Evolutionary conservation across 805 yeast genomes (phyloP), one percentile per base, ranked within the genome.

Genomic region (Yarrowia alimentaria): DNA sequence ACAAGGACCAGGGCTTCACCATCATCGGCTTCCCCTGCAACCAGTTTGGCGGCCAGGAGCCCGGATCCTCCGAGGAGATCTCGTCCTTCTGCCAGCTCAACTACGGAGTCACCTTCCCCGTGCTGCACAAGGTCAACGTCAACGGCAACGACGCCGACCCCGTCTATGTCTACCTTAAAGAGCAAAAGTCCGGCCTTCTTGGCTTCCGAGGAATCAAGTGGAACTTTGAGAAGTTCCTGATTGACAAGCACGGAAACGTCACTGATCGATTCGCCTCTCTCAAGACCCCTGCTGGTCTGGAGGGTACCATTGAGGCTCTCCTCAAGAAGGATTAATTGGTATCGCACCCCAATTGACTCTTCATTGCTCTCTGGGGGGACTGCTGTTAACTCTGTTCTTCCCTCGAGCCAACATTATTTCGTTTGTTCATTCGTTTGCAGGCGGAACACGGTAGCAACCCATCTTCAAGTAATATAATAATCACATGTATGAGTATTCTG

Each of bases 91-190:
- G 96, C 68, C 68, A 77, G 34, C 63, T 80, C 61, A 89, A 87
- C 72, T 93, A 81, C 65, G 96, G 96, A 51, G 97, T 91, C 32
- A 72, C 84, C 13, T 91, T 93, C 82, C 96, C 96, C 22, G 76
- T 91, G 24, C 70, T 91, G 78, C 75, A 78, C 65, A 91, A 90
- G 74, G 67, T 89, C 54, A 89, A 90, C 32, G 98, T 93, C 59
- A 93, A 91, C 66, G 99, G 99, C 47, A 68, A 74, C 55, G 69
- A 80, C 34, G 80, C 87, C 14, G 90, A 85, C 63, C 87, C 91
- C 14, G 89, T 91, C 26, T 91, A 80, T 70, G 71, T 77, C 61
- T 90, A 66, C 72, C 76, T 91, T 65, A 91, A 93, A 73, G 60
- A 69, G 32, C 65, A 79, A 76, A 74, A 80, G 75, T 59, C 73